phyloP scores from a whole-genome alignment of 768 basidiomycete genomes.

The Kwoniella europaea region DNA sequence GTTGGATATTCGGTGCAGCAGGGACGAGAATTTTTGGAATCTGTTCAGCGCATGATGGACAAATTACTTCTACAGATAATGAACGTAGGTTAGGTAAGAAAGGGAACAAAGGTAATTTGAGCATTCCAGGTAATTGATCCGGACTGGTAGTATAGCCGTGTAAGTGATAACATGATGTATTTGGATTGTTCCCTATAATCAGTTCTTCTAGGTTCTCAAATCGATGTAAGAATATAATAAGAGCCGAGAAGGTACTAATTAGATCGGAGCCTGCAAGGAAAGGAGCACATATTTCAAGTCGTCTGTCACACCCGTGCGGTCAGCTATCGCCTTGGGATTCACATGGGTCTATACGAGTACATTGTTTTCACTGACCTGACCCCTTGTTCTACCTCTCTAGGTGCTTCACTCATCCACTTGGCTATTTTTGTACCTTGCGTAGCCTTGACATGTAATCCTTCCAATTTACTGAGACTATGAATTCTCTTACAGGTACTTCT shows the following conservation, averaged over 20 bases:
- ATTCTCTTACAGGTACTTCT: slow-evolving; percentile 7
- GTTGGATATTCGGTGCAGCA: not conserved
- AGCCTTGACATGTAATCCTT: slow-evolving; percentile 3
- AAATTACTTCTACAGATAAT: not conserved
- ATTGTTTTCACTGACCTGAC: not conserved
- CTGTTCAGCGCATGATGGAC: not conserved
- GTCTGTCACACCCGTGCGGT: not conserved
- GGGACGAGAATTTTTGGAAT: not conserved
- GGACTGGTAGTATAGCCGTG: not conserved
- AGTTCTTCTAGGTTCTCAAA: slow-evolving; percentile 8
- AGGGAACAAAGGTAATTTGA: slow-evolving; percentile 1
- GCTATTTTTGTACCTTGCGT: not conserved
- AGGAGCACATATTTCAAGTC: not conserved
- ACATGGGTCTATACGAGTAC: not conserved
- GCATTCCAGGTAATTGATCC: not conserved
- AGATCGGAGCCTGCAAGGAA: not conserved
- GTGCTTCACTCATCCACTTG: not conserved
- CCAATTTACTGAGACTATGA: not conserved
- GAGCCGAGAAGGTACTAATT: not conserved
- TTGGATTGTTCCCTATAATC: not conserved
- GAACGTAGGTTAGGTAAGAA: not conserved
- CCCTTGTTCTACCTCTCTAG: slow-evolving; percentile 3
- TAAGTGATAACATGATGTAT: not conserved
- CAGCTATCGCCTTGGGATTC: not conserved
- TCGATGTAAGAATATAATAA: slow-evolving; percentile 1